phyloP scores from a whole-genome alignment of 768 basidiomycete genomes.

The Leccinum broughii region DNA sequence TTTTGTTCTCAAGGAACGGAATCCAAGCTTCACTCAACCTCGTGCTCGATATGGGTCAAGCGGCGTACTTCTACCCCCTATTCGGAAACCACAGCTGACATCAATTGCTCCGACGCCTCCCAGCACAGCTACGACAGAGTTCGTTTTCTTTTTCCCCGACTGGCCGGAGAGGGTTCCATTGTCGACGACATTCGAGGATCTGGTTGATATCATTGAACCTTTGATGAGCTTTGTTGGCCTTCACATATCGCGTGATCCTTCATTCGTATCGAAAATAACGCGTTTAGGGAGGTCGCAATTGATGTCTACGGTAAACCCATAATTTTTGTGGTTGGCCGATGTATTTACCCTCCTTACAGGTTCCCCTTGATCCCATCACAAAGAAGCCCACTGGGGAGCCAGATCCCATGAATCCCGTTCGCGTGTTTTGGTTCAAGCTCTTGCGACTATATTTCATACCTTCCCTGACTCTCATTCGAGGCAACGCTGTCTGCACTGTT shows the following conservation, averaged over 20 bases:
- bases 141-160: constrained; percentile 88
- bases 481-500: constrained; percentile 85
- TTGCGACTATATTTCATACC: constrained; percentile 83
- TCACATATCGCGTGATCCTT: constrained; percentile 75
- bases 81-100: constrained; percentile 69
- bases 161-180: constrained; percentile 75
- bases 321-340: background rate
- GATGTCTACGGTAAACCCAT: constrained; percentile 47
- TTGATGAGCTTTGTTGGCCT: constrained; percentile 78
- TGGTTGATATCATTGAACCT: constrained; percentile 75
- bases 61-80: constrained; percentile 51
- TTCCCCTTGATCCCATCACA: constrained; percentile 56
- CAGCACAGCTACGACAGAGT: constrained; percentile 69
- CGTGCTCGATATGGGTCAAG: constrained; percentile 62
- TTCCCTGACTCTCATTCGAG: constrained; percentile 78
- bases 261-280: constrained; percentile 77
- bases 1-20: constrained; percentile 58
- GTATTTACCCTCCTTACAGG: constrained; percentile 30
- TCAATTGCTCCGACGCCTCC: constrained; percentile 81
- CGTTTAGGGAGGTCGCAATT: constrained; percentile 73
- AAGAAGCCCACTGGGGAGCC: constrained; percentile 57
- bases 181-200: constrained; percentile 63
- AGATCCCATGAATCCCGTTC: constrained; percentile 61
- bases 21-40: constrained; percentile 60
- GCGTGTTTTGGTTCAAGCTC: constrained; percentile 83